A percentile compares a stretch with the other conserved stretches of the same genome.
Conservation (phyloP, 108 stramenopile species). For the Cyclotella atomus region DNA sequence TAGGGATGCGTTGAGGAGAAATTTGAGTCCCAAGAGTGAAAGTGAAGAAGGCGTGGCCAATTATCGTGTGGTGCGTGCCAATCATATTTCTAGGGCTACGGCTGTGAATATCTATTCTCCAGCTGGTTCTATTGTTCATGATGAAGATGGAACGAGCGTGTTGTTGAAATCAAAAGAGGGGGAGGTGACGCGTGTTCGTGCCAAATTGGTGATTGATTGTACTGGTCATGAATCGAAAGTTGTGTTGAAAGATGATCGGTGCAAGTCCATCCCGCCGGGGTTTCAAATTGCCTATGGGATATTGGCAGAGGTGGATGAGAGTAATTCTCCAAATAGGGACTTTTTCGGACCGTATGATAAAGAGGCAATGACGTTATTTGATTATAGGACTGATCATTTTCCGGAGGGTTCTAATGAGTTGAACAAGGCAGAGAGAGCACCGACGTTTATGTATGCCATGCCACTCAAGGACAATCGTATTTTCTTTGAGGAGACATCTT, state of each 20-base stretch:
- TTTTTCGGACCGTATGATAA: conserved; percentile 89
- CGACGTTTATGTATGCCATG: conserved; percentile 98
- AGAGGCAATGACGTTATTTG: conserved; percentile 96
- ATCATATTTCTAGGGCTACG: conserved; percentile 73
- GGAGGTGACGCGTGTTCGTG: conserved; percentile 61
- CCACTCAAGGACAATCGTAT: conserved; percentile 81
- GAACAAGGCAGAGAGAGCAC: conserved; percentile 60
- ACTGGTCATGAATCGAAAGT: conserved; percentile 92
- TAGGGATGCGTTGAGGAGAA: conserved; percentile 61
- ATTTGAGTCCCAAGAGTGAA: conserved; percentile 55
- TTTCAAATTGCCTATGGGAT: conserved; percentile 97
- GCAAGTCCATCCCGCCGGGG: conserved; percentile 64
- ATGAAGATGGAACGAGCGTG: conserved; percentile 66
- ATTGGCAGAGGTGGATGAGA: conserved; percentile 77
- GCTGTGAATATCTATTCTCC: conserved; percentile 82
- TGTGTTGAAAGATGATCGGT: conserved; percentile 75
- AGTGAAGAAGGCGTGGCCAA: conserved; percentile 25
- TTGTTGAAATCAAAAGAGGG: conserved; percentile 56
- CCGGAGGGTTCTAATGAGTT: conserved; percentile 39
- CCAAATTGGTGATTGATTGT: conserved; percentile 89
- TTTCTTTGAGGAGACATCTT: conserved; percentile 94
- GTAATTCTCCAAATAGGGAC: conserved; percentile 45
- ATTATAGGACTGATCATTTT: conserved; percentile 95
- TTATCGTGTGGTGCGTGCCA: conserved; percentile 64
- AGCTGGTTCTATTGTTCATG: conserved; percentile 67